Evolutionary conservation across 176 grass and related monocot genomes (phyloP).

Genomic region (Oryza coarctata): DNA sequence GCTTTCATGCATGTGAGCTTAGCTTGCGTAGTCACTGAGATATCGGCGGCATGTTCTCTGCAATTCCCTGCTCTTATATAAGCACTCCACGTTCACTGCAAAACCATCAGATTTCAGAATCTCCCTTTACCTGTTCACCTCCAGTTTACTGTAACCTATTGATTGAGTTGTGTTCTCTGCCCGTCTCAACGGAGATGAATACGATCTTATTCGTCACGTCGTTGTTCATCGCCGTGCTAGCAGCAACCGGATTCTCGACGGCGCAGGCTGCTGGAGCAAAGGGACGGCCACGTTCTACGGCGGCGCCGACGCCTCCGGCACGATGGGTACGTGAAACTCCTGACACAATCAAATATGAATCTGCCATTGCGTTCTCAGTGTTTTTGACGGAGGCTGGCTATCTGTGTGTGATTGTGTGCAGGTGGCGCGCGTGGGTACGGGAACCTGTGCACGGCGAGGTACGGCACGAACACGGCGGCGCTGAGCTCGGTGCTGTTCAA

Average conservation of each 20-base stretch:
- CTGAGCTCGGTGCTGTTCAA: slow-evolving; percentile 69
- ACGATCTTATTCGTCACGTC: not conserved
- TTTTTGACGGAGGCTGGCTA: not conserved
- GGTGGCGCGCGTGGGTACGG: slow-evolving; percentile 80
- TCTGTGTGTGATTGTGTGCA: not conserved
- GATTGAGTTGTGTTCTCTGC: not conserved
- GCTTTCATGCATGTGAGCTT: slow-evolving; percentile 13
- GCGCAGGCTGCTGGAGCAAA: slow-evolving; percentile 10
- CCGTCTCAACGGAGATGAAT: not conserved
- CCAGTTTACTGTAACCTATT: not conserved
- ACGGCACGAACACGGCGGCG: slow-evolving; percentile 67
- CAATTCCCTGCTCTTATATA: slow-evolving; percentile 23
- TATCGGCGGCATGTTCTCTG: slow-evolving; percentile 32
- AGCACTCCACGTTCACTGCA: not conserved
- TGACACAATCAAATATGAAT: not conserved
- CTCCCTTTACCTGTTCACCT: not conserved
- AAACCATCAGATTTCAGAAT: not conserved
- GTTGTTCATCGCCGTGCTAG: not conserved
- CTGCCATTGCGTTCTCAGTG: not conserved
- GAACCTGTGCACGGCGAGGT: slow-evolving; percentile 58
- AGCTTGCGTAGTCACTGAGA: slow-evolving; percentile 1
- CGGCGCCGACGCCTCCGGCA: slow-evolving; percentile 24
- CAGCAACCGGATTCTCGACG: not conserved
- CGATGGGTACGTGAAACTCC: slow-evolving; percentile 5
- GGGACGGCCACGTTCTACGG: slow-evolving; percentile 27